Evolutionary conservation across 495 filamentous ascomycete species (phyloP), one percentile per base, ranked within the genome.

Genomic region (Aspergillus biplanus): DNA sequence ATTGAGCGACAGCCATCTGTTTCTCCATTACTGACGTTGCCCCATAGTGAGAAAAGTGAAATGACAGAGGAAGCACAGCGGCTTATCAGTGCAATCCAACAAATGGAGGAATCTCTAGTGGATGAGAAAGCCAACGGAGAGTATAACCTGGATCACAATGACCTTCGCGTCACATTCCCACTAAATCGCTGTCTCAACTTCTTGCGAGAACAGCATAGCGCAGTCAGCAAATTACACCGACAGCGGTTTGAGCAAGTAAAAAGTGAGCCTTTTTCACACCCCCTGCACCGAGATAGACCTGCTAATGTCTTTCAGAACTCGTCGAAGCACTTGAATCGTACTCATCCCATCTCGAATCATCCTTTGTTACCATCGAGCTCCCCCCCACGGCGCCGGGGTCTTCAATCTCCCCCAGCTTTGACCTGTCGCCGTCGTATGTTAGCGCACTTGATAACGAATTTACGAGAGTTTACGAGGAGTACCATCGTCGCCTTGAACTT

Each of bases 181-280:
- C 84, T 98, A 58, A 85, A 84, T 34, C 83, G 85, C 52, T 98
- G 95, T 73, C 78, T 98, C 54, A 81, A 87, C 66, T 76, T 74
- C 34, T 75, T 99, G 58, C 92, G 92, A 71, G 92, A 97, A 74
- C 97, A 96, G 79, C 87, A 96, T 67, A 82, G 80, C 46, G 85
- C 86, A 32, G 84, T 97, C 68, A 87, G 84, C 77, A 90, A 89
- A 73, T 72, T 94, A 32, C 93, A 98, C 75, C 84, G 85, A 33
- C 92, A 97, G 76, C 87, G 94, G 56, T 97, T 91, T 64, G 92
- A 97, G 68, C 91, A 97, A 76, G 91, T 97, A 56, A 94, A 91
- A 77, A 96, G 93, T 97, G 78, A 72, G 89, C 74, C n/a, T 18
- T 5, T 8, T 12, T 27, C 18, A 4, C n/a, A 9, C 12, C n/a